Evolutionary conservation across 805 yeast genomes (phyloP).

Genomic region (Metschnikowia cerradonensis): DNA sequence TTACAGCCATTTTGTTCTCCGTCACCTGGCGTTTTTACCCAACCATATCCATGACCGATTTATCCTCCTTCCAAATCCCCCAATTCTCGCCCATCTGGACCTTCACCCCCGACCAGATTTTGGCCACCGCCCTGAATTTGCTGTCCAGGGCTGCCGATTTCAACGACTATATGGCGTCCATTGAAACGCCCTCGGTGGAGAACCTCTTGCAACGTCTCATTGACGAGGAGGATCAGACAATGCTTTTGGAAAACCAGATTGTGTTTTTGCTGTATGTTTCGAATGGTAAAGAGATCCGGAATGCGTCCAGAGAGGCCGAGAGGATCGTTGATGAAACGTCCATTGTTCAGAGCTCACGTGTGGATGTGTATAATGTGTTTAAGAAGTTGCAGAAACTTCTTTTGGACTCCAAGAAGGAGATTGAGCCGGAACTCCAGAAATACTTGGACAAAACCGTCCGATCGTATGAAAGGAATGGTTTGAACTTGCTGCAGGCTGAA

Average conservation of each 20-base stretch:
- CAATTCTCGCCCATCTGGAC: slow-evolving; percentile 49
- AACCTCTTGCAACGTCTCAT: slow-evolving; percentile 53
- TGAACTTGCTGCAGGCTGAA: slow-evolving; percentile 52
- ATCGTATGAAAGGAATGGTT: slow-evolving; percentile 64
- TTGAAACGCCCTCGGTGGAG: slow-evolving; percentile 51
- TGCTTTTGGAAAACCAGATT: slow-evolving; percentile 46
- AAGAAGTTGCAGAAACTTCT: slow-evolving; percentile 45
- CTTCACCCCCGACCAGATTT: slow-evolving; percentile 50
- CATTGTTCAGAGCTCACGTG: slow-evolving; percentile 64
- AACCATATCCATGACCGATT: not conserved
- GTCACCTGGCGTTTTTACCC: not conserved
- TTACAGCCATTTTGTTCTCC: not conserved
- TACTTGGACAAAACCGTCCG: slow-evolving; percentile 54
- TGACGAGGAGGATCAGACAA: slow-evolving; percentile 46
- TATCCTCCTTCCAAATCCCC: slow-evolving; percentile 4
- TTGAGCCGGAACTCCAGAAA: slow-evolving; percentile 52
- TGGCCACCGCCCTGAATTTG: slow-evolving; percentile 33
- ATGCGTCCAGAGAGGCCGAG: slow-evolving; percentile 64
- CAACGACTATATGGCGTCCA: slow-evolving; percentile 51
- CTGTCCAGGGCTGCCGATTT: slow-evolving; percentile 42
- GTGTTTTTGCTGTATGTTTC: slow-evolving; percentile 75
- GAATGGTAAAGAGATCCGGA: slow-evolving; percentile 57
- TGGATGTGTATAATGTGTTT: slow-evolving; percentile 58
- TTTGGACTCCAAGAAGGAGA: slow-evolving; percentile 17
- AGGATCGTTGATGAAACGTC: slow-evolving; percentile 50